A percentile compares a stretch with the other conserved stretches of the same genome.
Evolutionary conservation across 2,329 filamentous ascomycete genomes (phyloP).

Genomic region (Parascedosporium putredinis): DNA sequence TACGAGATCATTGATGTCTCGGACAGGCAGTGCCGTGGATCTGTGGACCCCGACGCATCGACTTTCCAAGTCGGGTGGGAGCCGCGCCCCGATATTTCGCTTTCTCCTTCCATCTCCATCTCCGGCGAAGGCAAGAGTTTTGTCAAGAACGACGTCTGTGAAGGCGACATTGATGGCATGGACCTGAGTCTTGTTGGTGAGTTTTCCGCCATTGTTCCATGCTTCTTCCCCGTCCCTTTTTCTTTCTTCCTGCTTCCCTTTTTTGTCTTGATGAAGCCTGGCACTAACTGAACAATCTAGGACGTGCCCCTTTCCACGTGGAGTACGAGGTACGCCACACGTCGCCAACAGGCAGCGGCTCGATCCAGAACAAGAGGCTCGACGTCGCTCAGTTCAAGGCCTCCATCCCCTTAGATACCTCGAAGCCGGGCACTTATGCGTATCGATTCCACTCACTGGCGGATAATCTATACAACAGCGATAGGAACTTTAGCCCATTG

Average conservation of each 20-base stretch:
- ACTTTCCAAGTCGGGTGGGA: conserved; percentile 79
- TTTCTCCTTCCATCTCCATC: conserved; percentile 56
- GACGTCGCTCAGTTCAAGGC: conserved; percentile 68
- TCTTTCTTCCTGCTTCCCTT: not conserved
- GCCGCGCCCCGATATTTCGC: conserved; percentile 60
- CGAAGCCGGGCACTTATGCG: conserved; percentile 69
- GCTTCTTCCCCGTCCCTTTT: no score
- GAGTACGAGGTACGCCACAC: conserved; percentile 73
- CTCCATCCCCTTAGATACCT: conserved; percentile 76
- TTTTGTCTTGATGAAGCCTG: conserved; percentile 1
- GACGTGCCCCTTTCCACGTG: conserved; percentile 70
- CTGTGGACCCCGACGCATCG: conserved; percentile 62
- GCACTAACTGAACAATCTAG: conserved; percentile 31
- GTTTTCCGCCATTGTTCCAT: no score
- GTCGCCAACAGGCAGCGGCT: conserved; percentile 55
- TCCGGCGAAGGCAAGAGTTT: conserved; percentile 41
- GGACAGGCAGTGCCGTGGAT: conserved; percentile 74
- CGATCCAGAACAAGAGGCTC: conserved; percentile 57
- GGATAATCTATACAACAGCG: conserved; percentile 76
- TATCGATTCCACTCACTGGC: conserved; percentile 78
- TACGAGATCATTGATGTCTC: conserved; percentile 72
- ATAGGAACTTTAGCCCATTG: conserved; percentile 55
- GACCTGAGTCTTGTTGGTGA: conserved; percentile 70
- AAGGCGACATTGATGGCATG: conserved; percentile 85
- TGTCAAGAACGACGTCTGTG: conserved; percentile 75